Evolutionary conservation across 148 eudicot genomes (phyloP), one percentile per base, ranked within the genome.

Genomic region (Rhododendron ferrugineum): DNA sequence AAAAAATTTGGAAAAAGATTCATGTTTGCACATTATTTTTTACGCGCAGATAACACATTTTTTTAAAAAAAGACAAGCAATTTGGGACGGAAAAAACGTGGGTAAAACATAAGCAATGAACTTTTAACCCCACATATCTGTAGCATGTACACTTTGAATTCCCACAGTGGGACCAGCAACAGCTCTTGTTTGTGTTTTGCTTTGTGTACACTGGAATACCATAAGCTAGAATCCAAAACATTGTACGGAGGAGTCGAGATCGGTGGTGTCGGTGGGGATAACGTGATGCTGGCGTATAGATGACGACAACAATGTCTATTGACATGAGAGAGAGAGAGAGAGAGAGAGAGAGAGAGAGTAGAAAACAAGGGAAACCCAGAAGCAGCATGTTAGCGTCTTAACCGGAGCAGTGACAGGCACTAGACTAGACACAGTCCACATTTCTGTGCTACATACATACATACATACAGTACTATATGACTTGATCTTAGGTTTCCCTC

Each of bases 401-500:
- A 87, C 52, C 70, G 79, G 46, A 87, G 40, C 72, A 70, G 54
- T 78, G 49, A 28, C 34, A 78, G 30, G 30, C 37, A 66, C 23
- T 32, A 34, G 36, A 34, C 36, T 34, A 14, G 32, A 81, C 28
- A 23, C 84, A 76, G 78, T 76, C 76, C 30, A 42, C 79, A 86
- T 88, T 89, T 89, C 89, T 91, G 87, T 86, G 64, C 87, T 90
- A 73, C 93, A 89, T 0, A 6, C n/a, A 58, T 42, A 18, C 66
- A 56, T 60, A 60, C 9, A n/a, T 20, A 18, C 49, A 46, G 16
- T 50, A 50, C 60, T 22, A 0, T 2, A 62, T 62, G 68, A 88
- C 79, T 87, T 66, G 36, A 85, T 89, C 64, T 89, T 73, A 89
- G 88, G 92, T 82, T 91, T 90, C 90, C 77, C 85, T 86, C 84